Base-by-base conservation (phyloP, 148 eudicot genomes). In the Salicornia ramosissima region DNA sequence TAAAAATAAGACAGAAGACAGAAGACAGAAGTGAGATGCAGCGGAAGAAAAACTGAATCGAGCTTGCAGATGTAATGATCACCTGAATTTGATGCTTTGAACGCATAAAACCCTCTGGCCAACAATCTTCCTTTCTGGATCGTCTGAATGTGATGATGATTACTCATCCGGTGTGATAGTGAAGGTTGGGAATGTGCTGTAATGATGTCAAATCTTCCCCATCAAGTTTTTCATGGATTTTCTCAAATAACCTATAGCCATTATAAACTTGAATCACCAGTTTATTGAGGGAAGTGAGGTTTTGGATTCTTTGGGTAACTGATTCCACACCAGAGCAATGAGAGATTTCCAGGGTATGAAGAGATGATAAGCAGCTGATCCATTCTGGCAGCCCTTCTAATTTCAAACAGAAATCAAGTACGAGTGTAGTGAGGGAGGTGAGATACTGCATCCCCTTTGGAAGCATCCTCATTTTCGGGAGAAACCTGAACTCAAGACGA, bases 321-420 rank as follows among this genome's bases (percentile, higher is more conserved):
- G n/a, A n/a, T n/a, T n/a, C n/a, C n/a, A n/a, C n/a, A n/a, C n/a
- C n/a, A n/a, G n/a, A n/a, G n/a, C n/a, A n/a, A n/a, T n/a, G n/a
- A n/a, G n/a, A n/a, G n/a, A n/a, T n/a, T n/a, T n/a, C n/a, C n/a
- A n/a, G n/a, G n/a, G n/a, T n/a, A n/a, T 53, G 61, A 24, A 77
- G 76, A 40, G 75, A 67, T 15, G 54, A 42, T 26, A 77, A 63
- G 55, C 26, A 8, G 29, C 58, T 67, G 13, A 71, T 77, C 80
- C 75, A 77, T 31, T 52, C 72, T 0, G 80, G 75, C 3, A 77
- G 36, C 2, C 14, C 54, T 54, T 45, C 36, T 36, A 76, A 31
- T 0, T 24, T 19, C 18, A 18, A 4, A 57, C 60, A 31, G 0
- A 0, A 0, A 0, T 2, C 3, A 45, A 76, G 43, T 0, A 14